These are phyloP conservation scores for Lasiosphaeria miniovina DNA, from an alignment of 495 filamentous ascomycete species.

Conservation along the genomic window DNA sequence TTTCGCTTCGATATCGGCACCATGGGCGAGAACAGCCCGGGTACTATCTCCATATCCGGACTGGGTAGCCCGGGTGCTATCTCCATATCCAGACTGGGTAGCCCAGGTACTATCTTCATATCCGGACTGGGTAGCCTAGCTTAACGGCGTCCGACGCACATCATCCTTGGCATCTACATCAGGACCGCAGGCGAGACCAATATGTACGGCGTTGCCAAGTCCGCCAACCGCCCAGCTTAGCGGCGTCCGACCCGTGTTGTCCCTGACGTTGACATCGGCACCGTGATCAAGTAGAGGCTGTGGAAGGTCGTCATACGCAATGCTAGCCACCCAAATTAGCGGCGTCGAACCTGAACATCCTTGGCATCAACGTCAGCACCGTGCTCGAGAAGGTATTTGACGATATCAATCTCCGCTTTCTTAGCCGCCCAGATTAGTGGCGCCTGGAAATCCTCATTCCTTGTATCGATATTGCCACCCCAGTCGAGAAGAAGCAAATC, in stretches of 20 bases:
- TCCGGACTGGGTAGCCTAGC: too few relatives aligned
- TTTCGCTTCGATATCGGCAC: not conserved
- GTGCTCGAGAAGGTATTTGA: too few relatives aligned
- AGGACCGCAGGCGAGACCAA: not conserved
- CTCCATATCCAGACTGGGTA: too few relatives aligned
- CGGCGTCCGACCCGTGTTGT: not conserved
- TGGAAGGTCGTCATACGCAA: not conserved
- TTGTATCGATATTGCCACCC: not conserved
- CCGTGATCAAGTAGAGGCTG: not conserved
- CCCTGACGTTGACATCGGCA: not conserved
- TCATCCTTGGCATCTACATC: not conserved
- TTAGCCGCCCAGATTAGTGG: too few relatives aligned
- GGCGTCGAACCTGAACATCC: not conserved
- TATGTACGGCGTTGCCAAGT: not conserved
- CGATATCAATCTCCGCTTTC: too few relatives aligned
- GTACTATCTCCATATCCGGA: too few relatives aligned
- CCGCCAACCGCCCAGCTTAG: not conserved
- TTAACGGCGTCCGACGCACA: not conserved
- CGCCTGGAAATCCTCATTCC: not conserved
- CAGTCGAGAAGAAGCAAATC: not conserved
- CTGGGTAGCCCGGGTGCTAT: too few relatives aligned
- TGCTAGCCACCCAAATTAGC: not conserved
- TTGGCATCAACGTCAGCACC: too few relatives aligned
- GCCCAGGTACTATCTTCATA: too few relatives aligned
- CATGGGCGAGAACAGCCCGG: not conserved